Base-by-base conservation (phyloP, 768 basidiomycete genomes). In the Phlebiopsis flavidoalba region DNA sequence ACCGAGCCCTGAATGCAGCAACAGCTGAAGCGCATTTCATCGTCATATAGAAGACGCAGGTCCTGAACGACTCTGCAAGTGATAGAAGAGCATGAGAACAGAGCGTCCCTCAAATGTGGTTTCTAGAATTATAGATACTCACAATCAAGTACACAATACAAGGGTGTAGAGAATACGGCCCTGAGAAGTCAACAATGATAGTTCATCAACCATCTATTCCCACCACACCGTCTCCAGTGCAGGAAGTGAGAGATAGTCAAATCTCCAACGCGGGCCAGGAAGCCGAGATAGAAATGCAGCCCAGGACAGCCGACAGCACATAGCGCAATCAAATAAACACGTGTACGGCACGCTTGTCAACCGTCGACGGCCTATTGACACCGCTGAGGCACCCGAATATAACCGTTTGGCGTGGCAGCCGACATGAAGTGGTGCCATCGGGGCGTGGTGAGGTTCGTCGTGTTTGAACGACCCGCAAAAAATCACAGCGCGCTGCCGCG, bases 81-180 rank as follows among this genome's bases (percentile, higher is more conserved):
- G 48, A 49, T 17, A 11, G 19, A 21, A n/a, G 5, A 14, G 12
- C 54, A 55, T 55, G 54, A 55, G 54, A 55, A 55, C 24, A 2
- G 40, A 45, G 24, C 31, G 40, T 21, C 15, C 10, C 19, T n/a
- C 54, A 17, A n/a, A 24, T 43, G n/a, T n/a, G 12, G 54, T 8
- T 55, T 55, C 54, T 31, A 43, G 54, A 26, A 43, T 55, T 55
- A 22, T 31, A 45, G 48, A 45, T n/a, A 55, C 54, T 55, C 54
- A 55, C 54, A 37, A 45, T 55, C 35, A 22, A 22, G 43, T 55
- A 55, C 54, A 43, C 54, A 43, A 40, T 55, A 55, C 54, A 45
- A n/a, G 19, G 1, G 26, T 31, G 21, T 36, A 31, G 37, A 37
- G 35, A 45, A 55, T 15, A 43, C 21, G 21, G 43, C 19, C 54